Conservation (phyloP, 2,329 filamentous ascomycete genomes). For the Monilinia vaccinii-corymbosi region DNA sequence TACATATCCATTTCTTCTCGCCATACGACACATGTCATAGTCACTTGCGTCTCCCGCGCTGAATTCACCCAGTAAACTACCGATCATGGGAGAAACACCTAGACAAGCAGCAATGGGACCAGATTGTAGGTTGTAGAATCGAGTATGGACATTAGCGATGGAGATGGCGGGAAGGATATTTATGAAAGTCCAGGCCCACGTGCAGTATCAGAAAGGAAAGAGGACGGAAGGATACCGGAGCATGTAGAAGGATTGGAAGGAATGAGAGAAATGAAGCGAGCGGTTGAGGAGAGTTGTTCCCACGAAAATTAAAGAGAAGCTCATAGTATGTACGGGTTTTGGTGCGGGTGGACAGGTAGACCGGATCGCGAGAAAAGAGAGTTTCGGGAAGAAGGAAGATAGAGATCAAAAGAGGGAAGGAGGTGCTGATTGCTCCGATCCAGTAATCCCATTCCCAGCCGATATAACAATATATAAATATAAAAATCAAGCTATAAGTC, state of each 20-base stretch:
- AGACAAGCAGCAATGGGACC: slow-evolving; percentile 26
- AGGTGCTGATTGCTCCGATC: slow-evolving; percentile 22
- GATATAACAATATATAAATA: no score
- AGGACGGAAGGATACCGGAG: slow-evolving; percentile 24
- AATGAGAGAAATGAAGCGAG: slow-evolving; percentile 21
- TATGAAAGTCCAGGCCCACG: slow-evolving; percentile 25
- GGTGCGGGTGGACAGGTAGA: slow-evolving; percentile 18
- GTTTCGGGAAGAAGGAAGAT: slow-evolving; percentile 28
- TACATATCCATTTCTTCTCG: slow-evolving; percentile 14
- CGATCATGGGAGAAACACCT: slow-evolving; percentile 21
- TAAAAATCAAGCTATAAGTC: no score
- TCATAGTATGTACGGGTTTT: slow-evolving; percentile 21
- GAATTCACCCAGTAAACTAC: slow-evolving; percentile 23
- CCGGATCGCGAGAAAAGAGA: slow-evolving; percentile 25
- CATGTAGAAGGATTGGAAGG: slow-evolving; percentile 25
- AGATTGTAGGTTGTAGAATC: slow-evolving; percentile 19
- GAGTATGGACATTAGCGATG: slow-evolving; percentile 23
- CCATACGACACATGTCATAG: slow-evolving; percentile 19
- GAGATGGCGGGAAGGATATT: slow-evolving; percentile 26
- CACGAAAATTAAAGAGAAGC: slow-evolving; percentile 22
- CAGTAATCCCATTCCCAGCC: slow-evolving; percentile 29
- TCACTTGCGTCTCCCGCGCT: slow-evolving; percentile 23
- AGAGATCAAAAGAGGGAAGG: slow-evolving; percentile 20
- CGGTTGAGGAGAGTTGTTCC: slow-evolving; percentile 24
- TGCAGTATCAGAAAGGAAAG: slow-evolving; percentile 27